A percentile compares a stretch with the other conserved stretches of the same genome.
These are phyloP conservation scores for Ceratocystis eucalypticola DNA, from an alignment of 2,329 filamentous ascomycete genomes.

Conservation along the genomic window DNA sequence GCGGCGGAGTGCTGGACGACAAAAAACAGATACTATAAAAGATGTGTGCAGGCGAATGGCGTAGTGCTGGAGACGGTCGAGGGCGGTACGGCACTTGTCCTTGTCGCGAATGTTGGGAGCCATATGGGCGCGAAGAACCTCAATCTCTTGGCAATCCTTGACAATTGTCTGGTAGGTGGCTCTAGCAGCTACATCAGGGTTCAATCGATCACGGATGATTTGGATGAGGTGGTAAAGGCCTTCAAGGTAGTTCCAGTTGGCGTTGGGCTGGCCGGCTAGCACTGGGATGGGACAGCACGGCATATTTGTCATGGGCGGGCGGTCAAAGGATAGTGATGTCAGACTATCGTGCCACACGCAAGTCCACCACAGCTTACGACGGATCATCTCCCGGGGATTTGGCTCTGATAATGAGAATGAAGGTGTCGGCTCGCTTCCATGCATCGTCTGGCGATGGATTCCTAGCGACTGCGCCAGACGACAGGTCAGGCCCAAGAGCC, in stretches of 20 bases:
- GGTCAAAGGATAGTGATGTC: conserved; percentile 52
- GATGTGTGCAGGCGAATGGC: conserved; percentile 52
- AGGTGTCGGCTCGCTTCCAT: conserved; percentile 32
- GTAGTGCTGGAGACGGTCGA: conserved; percentile 50
- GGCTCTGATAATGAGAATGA: conserved; percentile 25
- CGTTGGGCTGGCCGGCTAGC: conserved; percentile 30
- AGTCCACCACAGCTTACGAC: conserved; percentile 49
- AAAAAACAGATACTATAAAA: conserved; percentile 52
- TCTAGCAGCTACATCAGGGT: conserved; percentile 39
- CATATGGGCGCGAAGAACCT: conserved; percentile 37
- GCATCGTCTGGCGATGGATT: conserved; percentile 36
- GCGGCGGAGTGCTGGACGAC: conserved; percentile 46
- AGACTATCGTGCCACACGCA: conserved; percentile 55
- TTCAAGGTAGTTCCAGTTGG: conserved; percentile 46
- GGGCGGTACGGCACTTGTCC: conserved; percentile 48
- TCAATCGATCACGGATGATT: conserved; percentile 44
- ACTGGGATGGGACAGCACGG: conserved; percentile 42
- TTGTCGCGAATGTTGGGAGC: conserved; percentile 42
- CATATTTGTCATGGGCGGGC: conserved; percentile 50
- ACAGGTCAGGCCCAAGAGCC: conserved; percentile 48
- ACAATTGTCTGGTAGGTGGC: conserved; percentile 42
- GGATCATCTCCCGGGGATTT: conserved; percentile 40
- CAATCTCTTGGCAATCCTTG: conserved; percentile 42
- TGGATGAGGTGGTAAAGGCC: conserved; percentile 52
- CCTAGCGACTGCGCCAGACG: conserved; percentile 52